phyloP scores from a whole-genome alignment of 1,284 basidiomycete species.

The Ceratobasidium sp. region DNA sequence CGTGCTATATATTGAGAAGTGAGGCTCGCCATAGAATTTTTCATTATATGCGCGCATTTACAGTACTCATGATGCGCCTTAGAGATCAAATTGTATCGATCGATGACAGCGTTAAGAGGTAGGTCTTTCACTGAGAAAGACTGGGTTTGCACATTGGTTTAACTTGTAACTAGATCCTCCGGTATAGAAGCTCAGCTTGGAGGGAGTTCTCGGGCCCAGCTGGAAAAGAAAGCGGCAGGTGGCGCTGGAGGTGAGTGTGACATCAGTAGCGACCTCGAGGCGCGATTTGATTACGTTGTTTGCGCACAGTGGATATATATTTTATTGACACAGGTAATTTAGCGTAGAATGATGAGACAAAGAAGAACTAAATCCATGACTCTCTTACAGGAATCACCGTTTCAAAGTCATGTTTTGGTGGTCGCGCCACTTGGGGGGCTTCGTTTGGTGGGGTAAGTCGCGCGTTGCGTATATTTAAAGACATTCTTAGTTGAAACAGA shows the following conservation, averaged over 20 bases:
- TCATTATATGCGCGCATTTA: not conserved
- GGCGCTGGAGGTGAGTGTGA: not conserved
- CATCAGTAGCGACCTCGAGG: too few relatives aligned
- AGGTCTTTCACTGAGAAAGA: not conserved
- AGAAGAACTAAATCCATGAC: not conserved
- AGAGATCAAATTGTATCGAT: slow-evolving; percentile 9
- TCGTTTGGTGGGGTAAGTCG: slow-evolving; percentile 12
- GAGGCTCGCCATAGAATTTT: not conserved
- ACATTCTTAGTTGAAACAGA: too few relatives aligned
- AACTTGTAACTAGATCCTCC: not conserved
- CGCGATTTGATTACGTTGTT: not conserved
- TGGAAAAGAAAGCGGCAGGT: not conserved
- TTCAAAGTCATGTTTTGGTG: slow-evolving; percentile 29
- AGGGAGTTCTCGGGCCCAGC: not conserved
- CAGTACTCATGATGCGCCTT: not conserved
- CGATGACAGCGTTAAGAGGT: not conserved
- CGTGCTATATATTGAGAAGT: slow-evolving; percentile 38
- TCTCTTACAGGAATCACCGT: slow-evolving; percentile 14
- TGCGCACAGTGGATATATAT: slow-evolving; percentile 38
- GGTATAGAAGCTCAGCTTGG: not conserved
- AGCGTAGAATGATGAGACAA: not conserved
- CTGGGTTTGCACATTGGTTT: not conserved
- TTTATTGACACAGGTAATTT: slow-evolving; percentile 39
- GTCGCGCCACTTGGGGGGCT: slow-evolving; percentile 42
- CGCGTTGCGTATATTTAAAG: too few relatives aligned